Percentiles rank a stretch among this genome's conserved stretches.
Evolutionary conservation across 2,329 filamentous ascomycete species (phyloP).

Genomic region (Penicillium sp.): DNA sequence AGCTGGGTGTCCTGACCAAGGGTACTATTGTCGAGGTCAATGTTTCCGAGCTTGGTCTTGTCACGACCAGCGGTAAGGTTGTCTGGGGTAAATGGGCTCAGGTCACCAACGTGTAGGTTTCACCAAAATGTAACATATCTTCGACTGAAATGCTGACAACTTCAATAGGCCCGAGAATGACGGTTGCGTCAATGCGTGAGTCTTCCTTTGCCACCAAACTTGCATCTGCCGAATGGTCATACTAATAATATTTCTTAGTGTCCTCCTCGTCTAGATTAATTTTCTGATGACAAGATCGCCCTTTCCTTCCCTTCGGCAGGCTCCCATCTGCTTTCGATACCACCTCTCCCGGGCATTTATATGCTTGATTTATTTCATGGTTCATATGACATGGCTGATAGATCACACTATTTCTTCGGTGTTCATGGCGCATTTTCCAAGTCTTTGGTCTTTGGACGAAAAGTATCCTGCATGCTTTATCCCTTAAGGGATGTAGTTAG

Average conservation of each 20-base stretch:
- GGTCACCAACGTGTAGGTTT: constrained; percentile 51
- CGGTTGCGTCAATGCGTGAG: constrained; percentile 63
- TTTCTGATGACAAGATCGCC: constrained; percentile 6
- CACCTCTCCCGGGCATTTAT: constrained; percentile 23
- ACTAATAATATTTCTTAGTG: constrained; percentile 14
- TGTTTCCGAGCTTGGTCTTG: constrained; percentile 85
- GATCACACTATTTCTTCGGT: constrained; percentile 25
- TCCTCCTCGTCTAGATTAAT: constrained; percentile 28
- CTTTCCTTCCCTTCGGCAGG: constrained; percentile 19
- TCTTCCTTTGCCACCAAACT: constrained; percentile 9
- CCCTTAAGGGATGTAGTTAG: constrained; percentile 21
- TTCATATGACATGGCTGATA: constrained; percentile 20
- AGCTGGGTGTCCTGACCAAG: constrained; percentile 86
- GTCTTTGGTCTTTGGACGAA: constrained; percentile 27
- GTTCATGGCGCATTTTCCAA: constrained; percentile 29
- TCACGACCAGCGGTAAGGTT: constrained; percentile 89
- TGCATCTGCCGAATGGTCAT: background rate
- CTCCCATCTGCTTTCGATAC: constrained; percentile 26
- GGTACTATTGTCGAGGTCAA: constrained; percentile 90
- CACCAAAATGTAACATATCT: background rate
- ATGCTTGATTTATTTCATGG: constrained; percentile 21
- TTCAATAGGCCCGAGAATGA: constrained; percentile 58
- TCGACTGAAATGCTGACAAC: background rate
- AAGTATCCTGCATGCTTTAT: constrained; percentile 28
- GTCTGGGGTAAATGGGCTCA: constrained; percentile 89